Evolutionary conservation across 2,329 filamentous ascomycete species (phyloP).

Genomic region (Nothophaeocryptopus gaeumannii): DNA sequence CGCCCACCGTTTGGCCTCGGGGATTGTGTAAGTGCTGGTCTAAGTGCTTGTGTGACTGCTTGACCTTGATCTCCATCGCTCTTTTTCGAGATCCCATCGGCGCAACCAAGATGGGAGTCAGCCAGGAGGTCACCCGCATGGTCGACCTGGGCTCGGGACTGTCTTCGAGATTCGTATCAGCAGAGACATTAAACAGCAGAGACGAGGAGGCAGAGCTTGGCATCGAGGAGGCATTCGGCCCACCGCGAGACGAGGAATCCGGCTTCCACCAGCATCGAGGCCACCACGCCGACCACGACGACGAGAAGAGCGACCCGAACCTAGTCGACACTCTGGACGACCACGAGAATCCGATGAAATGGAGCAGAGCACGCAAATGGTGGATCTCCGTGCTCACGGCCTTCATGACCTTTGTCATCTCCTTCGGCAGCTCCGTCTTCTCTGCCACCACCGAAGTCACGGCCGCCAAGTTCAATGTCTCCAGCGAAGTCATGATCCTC

Average conservation of each 20-base stretch:
- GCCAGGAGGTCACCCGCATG: too few relatives aligned
- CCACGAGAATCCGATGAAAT: background rate
- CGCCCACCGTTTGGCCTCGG: too few relatives aligned
- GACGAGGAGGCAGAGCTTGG: constrained; percentile 10
- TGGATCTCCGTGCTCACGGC: constrained; percentile 10
- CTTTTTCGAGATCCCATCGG: too few relatives aligned
- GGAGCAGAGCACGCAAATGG: constrained; percentile 7
- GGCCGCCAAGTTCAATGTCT: constrained; percentile 44
- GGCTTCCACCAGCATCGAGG: constrained; percentile 17
- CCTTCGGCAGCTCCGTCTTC: constrained; percentile 38
- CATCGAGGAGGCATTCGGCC: constrained; percentile 12
- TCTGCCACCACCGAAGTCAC: constrained; percentile 44
- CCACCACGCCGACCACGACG: constrained; percentile 2
- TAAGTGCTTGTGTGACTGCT: too few relatives aligned
- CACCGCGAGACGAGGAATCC: constrained; percentile 12
- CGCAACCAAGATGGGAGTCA: too few relatives aligned
- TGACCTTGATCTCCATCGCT: too few relatives aligned
- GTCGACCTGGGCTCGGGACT: background rate
- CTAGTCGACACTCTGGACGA: constrained; percentile 7
- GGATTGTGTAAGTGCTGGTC: too few relatives aligned
- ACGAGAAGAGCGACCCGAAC: constrained; percentile 5
- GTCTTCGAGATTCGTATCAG: constrained; percentile 1
- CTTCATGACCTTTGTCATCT: constrained; percentile 13
- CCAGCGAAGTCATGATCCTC: constrained; percentile 47
- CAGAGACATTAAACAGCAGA: background rate